Conservation (phyloP, 2,329 filamentous ascomycete genomes). For the Coniochaeta sp. region DNA sequence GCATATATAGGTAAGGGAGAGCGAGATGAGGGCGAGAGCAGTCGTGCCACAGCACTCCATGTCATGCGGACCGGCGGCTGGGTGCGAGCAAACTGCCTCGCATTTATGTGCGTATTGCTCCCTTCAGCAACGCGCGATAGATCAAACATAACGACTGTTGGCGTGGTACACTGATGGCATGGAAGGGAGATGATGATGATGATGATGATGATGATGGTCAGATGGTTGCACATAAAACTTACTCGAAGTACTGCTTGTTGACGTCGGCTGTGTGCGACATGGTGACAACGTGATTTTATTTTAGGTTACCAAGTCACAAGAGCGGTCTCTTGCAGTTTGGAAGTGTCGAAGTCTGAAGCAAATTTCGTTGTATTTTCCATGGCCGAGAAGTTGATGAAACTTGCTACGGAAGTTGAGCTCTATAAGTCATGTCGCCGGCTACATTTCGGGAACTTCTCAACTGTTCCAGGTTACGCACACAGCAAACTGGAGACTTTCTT, state of each 20-base stretch:
- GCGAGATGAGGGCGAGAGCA: neutral
- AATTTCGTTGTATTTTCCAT: neutral
- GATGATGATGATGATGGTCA: neutral
- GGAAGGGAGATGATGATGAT: neutral
- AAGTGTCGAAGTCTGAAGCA: neutral
- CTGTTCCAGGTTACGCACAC: neutral
- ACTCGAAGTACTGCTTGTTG: slow-evolving; percentile 38
- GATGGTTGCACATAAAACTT: no score
- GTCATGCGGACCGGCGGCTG: slow-evolving; percentile 2
- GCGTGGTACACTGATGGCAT: neutral
- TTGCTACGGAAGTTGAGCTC: neutral
- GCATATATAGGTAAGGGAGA: no score
- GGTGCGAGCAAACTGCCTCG: slow-evolving; percentile 1
- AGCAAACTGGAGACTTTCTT: neutral
- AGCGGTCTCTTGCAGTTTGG: neutral
- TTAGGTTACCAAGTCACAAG: neutral
- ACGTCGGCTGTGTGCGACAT: slow-evolving; percentile 22
- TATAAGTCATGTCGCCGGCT: neutral
- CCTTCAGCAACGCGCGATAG: neutral
- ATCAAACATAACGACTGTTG: neutral
- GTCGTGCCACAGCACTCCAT: neutral
- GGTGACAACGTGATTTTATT: slow-evolving; percentile 4
- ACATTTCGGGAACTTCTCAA: neutral
- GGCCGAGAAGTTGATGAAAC: neutral
- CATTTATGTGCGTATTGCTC: neutral